phyloP scores from a whole-genome alignment of 768 basidiomycete genomes.

The Zangia roseola region DNA sequence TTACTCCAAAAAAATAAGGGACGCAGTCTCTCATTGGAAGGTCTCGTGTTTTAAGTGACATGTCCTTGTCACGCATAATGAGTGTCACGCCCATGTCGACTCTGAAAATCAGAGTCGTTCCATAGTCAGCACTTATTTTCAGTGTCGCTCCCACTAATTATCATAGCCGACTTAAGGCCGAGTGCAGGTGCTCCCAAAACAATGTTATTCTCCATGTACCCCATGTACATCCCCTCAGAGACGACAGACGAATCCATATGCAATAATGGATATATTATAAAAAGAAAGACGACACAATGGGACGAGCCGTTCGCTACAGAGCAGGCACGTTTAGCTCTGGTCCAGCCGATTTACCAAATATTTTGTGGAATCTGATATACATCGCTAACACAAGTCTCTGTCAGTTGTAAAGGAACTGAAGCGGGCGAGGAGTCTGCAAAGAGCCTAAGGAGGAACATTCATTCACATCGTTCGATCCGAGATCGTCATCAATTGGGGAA shows the following conservation, averaged over 20 bases:
- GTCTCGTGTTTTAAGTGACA: too few relatives aligned
- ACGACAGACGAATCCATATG: slow-evolving; percentile 14
- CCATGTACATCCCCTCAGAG: too few relatives aligned
- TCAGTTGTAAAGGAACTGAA: neutral
- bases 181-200: too few relatives aligned
- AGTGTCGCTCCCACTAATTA: too few relatives aligned
- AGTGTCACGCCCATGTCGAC: too few relatives aligned
- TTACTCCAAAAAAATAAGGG: too few relatives aligned
- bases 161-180: too few relatives aligned
- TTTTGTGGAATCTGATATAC: slow-evolving; percentile 47
- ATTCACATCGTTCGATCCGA: slow-evolving; percentile 21
- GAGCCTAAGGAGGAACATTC: slow-evolving; percentile 42
- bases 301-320: slow-evolving; percentile 53
- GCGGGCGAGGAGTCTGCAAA: slow-evolving; percentile 49
- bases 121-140: too few relatives aligned
- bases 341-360: slow-evolving; percentile 65
- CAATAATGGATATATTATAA: neutral
- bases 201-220: too few relatives aligned
- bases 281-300: neutral
- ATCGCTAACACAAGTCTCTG: slow-evolving; percentile 8
- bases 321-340: slow-evolving; percentile 59
- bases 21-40: too few relatives aligned
- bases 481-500: slow-evolving; percentile 25
- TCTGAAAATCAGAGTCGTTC: too few relatives aligned
- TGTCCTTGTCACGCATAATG: too few relatives aligned